Percentiles rank a stretch among this genome's conserved stretches.
phyloP scores from a whole-genome alignment of 352 stramenopile species.

The Aphanomyces euteiches region DNA sequence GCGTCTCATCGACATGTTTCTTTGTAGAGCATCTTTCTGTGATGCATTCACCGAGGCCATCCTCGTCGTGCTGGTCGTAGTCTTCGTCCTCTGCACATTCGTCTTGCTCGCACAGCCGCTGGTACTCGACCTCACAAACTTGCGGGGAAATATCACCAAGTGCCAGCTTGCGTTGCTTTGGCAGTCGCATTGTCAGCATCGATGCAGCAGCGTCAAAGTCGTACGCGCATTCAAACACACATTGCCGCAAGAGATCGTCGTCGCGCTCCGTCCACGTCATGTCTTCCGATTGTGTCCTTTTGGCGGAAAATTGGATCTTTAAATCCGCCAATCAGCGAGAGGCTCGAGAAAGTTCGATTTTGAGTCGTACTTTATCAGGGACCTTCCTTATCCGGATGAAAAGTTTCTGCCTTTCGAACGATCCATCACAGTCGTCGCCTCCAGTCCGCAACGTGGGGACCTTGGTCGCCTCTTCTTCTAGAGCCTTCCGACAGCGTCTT shows the following conservation, averaged over 20 bases:
- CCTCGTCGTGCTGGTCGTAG: not conserved
- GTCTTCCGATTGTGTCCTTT: no score
- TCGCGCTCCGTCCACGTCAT: constrained; percentile 69
- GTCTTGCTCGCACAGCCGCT: not conserved
- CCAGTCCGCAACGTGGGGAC: no score
- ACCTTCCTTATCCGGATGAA: no score
- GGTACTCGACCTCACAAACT: not conserved
- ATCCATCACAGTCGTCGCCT: no score
- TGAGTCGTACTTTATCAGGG: no score
- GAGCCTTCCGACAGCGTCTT: no score
- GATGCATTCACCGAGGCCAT: not conserved
- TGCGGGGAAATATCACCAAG: not conserved
- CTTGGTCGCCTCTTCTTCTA: no score
- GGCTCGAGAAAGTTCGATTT: no score
- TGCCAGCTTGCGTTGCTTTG: constrained; percentile 9
- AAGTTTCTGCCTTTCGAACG: no score
- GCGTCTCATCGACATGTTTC: not conserved
- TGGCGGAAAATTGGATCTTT: no score
- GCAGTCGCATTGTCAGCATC: constrained; percentile 28
- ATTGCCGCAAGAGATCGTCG: constrained; percentile 64
- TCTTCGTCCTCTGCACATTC: not conserved
- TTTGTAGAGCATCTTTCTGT: no score
- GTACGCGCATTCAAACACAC: constrained; percentile 70
- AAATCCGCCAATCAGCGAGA: no score
- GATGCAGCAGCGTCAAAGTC: constrained; percentile 50